Evolutionary conservation across 164 flowering plant species (phyloP), one percentile per base, ranked within the genome.

Genomic region (Vitis cinerea): DNA sequence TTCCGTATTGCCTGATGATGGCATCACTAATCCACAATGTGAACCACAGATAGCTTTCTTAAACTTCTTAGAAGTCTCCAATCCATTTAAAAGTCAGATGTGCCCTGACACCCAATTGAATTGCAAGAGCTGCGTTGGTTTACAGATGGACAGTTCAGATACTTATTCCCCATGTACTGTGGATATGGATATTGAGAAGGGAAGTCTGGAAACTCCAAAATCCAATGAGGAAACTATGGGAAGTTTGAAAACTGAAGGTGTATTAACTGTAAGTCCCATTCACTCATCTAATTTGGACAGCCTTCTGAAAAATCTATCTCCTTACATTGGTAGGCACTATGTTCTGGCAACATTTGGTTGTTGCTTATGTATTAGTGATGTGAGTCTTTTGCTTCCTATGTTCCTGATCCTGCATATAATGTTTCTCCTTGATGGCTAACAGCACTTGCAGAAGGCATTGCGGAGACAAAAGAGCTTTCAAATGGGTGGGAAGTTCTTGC

Each of bases 401-500:
- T 48, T 17, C 23, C 16, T 64, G 10, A 27, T 23, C 27, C 27
- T 23, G 27, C 27, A 23, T 23, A 23, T 23, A 23, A 23, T 50
- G 9, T 65, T 62, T 4, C 14, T 47, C 50, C 7, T 63, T 23
- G 3, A 37, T 56, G 59, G 56, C 29, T 63, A 54, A 14, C 72
- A 74, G 69, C 68, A 76, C 70, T 60, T 85, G 81, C 86, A 84
- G 83, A 83, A 77, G 77, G 80, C 68, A 54, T 55, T 85, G 67
- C 81, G 71, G 72, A 80, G 87, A 73, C 86, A 86, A 62, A 71
- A 81, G 50, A 83, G 86, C 75, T 67, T 83, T 57, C 81, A 78
- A 51, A 64, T 75, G 17, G 88, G 92, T 65, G 77, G 72, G 59
- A 80, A 79, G 67, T 71, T 84, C 16, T 68, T 75, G 74, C 88